Base-by-base conservation (phyloP, 208 protist genomes). In the Angomonas ambiguus region DNA sequence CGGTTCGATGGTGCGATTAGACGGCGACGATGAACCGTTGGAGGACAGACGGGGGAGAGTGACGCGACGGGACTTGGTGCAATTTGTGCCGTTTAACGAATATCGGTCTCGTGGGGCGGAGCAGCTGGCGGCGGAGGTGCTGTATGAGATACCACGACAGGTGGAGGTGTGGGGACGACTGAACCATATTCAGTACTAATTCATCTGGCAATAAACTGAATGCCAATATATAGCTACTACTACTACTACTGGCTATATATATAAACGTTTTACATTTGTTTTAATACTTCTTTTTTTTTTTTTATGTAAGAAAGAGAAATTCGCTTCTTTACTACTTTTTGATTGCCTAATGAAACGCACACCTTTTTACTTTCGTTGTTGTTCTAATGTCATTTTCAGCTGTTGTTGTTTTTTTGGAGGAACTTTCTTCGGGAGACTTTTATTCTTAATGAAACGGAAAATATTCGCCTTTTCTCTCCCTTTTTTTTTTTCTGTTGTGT, bases 1-100 rank as follows among this genome's bases (percentile, higher is more conserved):
- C 72, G 41, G 1, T n/a, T 78, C 84, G 32, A 98, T 98, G 94
- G 79, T 91, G n/a, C 58, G 66, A n/a, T 74, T 98, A 0, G 95
- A 98, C 65, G 82, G 79, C 55, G 95, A 98, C 72, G 91, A 88
- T n/a, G 59, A 60, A 22, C 51, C 57, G 2, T 62, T 90, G 1
- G 0, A 48, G 0, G 64, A 73, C 32, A 24, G 51, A 3, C 8
- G 56, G n/a, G 51, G 59, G 0, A 59, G 62, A 16, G 27, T 30
- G 3, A 49, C 61, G 11, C 48, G 72, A 0, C 68, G 80, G 13
- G 86, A 94, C 67, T 59, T 90, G 31, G 85, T 92, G 11, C 84
- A 91, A 71, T 94, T 94, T 51, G 85, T 94, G 28, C 74, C 80
- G 0, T 86, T 94, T 55, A 79, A 63, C 8, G 51, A 82, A 11